phyloP scores from a whole-genome alignment of 306 rosid genomes.

The Cucurbita argyrosperma region DNA sequence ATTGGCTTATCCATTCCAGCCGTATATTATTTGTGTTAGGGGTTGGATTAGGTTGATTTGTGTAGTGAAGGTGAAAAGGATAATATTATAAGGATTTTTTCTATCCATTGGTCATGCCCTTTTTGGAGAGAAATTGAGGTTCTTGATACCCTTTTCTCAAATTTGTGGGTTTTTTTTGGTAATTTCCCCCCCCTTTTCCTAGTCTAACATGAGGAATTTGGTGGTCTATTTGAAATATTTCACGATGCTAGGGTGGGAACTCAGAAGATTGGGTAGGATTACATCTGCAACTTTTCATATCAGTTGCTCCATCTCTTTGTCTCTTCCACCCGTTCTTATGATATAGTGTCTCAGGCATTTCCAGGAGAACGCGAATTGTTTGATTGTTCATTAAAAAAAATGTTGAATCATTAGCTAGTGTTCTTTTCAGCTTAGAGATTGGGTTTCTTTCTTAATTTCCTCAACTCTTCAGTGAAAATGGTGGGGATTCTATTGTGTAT shows the following conservation, averaged over 20 bases:
- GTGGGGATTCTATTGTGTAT: neutral
- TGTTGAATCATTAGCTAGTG: neutral
- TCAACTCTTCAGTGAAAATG: neutral
- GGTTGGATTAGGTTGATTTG: neutral
- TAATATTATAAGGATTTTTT: too few relatives aligned
- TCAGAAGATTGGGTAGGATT: neutral
- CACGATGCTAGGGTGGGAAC: neutral
- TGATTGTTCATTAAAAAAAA: neutral
- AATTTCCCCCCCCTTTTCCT: neutral
- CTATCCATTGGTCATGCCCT: neutral
- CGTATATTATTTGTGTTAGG: neutral
- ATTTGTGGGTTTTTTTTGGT: neutral
- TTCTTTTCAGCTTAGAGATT: neutral
- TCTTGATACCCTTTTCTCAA: neutral
- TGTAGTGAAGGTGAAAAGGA: neutral
- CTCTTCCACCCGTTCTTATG: neutral
- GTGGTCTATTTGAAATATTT: neutral
- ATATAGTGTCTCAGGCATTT: neutral
- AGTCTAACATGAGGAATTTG: neutral
- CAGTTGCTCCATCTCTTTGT: neutral
- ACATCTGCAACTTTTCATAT: neutral
- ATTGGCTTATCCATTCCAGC: neutral
- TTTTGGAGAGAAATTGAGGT: neutral
- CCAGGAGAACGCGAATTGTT: neutral
- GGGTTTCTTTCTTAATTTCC: neutral